Base-by-base conservation (phyloP, 2,329 filamentous ascomycete genomes). In the Tolypocladium tundrense region DNA sequence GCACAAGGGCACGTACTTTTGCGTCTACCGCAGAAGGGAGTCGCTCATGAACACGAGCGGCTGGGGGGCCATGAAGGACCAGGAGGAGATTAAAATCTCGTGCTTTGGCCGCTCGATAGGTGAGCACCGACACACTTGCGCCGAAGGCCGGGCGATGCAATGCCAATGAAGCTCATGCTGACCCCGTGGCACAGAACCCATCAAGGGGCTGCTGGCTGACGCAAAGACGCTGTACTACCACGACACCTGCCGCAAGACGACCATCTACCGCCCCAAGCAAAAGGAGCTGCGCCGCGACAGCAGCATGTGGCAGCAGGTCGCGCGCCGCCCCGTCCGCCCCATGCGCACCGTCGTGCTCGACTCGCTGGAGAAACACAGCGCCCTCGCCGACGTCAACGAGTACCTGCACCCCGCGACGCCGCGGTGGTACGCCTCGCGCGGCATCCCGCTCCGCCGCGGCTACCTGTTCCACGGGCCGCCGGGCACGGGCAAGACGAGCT, bases 391-490 rank as follows among this genome's bases (percentile, higher is more conserved):
- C 64, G 86, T 93, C 65, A 88, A 89, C 63, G 88, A 91, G 64
- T 93, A 90, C 62, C 76, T 94, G 0, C 83, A 90, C 57, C 88
- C 88, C 0, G 75, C 78, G 1, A 89, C 85, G 0, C 82, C 84
- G 1, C 77, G 79, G 11, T 93, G 88, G 87, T 93, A 93, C 66
- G 83, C 87, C 0, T 84, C 84, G 53, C 78, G 88, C 2, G 89
- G 89, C 0, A 90, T 93, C 37, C 88, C 88, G 0, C 85, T 92
- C 56, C 79, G 90, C 0, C 75, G 90, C 37, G 90, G 90, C 0
- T 93, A 92, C 65, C 78, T 93, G 0, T 90, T 93, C 62, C 80
- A 90, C 64, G 89, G 90, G 0, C 87, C 87, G 0, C 88, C 88
- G 0, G 88, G 88, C 0, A 90, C 86, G 0, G 88, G 88, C 24